Base-by-base conservation (phyloP, 1,284 basidiomycete species). In the Fomitopsis palustris region DNA sequence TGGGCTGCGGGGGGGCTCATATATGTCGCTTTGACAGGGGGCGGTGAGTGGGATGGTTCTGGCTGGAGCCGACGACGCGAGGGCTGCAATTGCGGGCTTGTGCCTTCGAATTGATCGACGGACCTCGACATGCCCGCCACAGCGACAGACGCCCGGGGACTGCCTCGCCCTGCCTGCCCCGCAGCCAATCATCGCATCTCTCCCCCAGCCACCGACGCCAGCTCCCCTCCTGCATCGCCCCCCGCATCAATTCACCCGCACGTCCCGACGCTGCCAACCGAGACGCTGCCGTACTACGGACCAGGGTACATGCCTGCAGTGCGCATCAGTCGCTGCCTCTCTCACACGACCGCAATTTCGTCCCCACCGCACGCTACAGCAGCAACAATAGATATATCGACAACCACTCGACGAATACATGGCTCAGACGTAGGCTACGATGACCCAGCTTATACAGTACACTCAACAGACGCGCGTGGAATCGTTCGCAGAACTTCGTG, bases 371-470 rank as follows among this genome's bases (percentile, higher is more conserved):
- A 17, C 27, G 23, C 27, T 21, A 43, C 35, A 37, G 35, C 35
- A 47, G 37, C 31, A 57, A 14, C 45, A 47, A 47, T 16, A 52
- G 39, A 52, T 27, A 53, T 52, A 39, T 52, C 47, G 49, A 57
- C 56, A 52, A 25, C 38, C 56, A 33, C 38, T 29, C 49, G 33
- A 29, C 27, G 33, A 57, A 47, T 57, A 57, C 56, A 57, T 57
- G 39, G 56, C 31, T 31, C 43, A 49, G 42, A 49, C 56, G 29
- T 57, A 57, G 27, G 33, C 56, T 57, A 57, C 56, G 56, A 53
- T 53, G 42, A 42, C 47, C 56, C 56, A 53, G 56, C 56, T 41
- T 33, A 52, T 57, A 57, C 47, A 57, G 55, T 57, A 57, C 56
- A 57, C 12, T 53, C 55, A 49, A 42, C 49, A 31, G 39, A 58